These are phyloP conservation scores for Rhizophagus sp. DNA, from an alignment of 192 early-diverging fungal species.

Conservation along the genomic window DNA sequence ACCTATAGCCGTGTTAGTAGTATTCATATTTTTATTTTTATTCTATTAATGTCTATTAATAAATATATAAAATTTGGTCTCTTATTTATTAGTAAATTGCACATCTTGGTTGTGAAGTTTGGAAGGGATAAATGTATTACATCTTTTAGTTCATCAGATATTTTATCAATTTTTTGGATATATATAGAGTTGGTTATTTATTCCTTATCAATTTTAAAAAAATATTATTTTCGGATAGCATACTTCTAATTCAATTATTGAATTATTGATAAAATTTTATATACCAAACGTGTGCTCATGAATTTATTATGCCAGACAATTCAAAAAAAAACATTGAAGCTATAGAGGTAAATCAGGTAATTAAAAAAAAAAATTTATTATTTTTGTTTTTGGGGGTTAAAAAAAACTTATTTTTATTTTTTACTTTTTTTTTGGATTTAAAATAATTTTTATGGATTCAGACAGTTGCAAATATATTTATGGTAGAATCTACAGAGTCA, in stretches of 20 bases:
- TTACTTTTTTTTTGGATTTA: too few relatives aligned
- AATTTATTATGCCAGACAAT: conserved; percentile 97
- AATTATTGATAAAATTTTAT: conserved; percentile 90
- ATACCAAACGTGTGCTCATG: conserved; percentile 95
- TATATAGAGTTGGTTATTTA: conserved; percentile 73
- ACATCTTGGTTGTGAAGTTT: conserved; percentile 74
- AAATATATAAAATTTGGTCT: too few relatives aligned
- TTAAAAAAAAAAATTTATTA: too few relatives aligned
- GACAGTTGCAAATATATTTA: too few relatives aligned
- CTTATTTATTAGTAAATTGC: conserved; percentile 54
- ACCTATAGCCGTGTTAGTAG: conserved; percentile 82
- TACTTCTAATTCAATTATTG: too few relatives aligned
- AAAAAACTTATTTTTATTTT: too few relatives aligned
- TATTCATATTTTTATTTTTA: too few relatives aligned
- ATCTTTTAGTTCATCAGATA: conserved; percentile 95
- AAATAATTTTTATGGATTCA: too few relatives aligned
- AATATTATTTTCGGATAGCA: too few relatives aligned
- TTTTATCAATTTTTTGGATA: conserved; percentile 97
- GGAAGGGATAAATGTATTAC: conserved; percentile 82
- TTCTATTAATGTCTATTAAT: too few relatives aligned
- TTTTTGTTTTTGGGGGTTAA: too few relatives aligned
- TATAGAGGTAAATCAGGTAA: conserved; percentile 62
- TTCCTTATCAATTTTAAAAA: conserved; percentile 4
- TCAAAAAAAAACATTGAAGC: conserved; percentile 71
- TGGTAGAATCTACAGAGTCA: too few relatives aligned